Evolutionary conservation across 2,329 filamentous ascomycete genomes (phyloP).

Genomic region (Fusarium sacchari): DNA sequence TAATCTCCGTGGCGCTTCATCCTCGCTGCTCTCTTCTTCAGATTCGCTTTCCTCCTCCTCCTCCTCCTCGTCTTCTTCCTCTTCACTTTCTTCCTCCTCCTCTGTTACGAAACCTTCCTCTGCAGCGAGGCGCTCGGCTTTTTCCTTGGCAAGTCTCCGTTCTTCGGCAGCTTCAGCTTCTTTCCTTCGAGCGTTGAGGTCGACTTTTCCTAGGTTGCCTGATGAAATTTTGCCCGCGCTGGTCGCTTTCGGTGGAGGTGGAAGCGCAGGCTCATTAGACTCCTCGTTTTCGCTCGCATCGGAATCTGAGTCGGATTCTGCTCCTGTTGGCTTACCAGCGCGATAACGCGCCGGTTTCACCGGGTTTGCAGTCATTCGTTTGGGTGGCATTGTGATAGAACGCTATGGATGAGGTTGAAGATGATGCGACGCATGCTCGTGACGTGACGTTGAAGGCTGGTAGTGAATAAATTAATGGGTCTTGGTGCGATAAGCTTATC

Average conservation of each 20-base stretch:
- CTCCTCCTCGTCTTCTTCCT: constrained; percentile 48
- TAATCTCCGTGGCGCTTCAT: constrained; percentile 64
- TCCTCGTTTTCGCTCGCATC: constrained; percentile 59
- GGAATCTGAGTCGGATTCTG: constrained; percentile 64
- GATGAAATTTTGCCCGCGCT: constrained; percentile 65
- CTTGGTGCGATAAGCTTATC: constrained; percentile 33
- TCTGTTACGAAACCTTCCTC: constrained; percentile 74
- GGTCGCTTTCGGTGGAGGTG: constrained; percentile 66
- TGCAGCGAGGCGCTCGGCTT: constrained; percentile 61
- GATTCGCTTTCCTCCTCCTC: constrained; percentile 54
- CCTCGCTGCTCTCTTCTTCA: constrained; percentile 63
- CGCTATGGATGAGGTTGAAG: not conserved
- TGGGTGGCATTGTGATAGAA: constrained; percentile 67
- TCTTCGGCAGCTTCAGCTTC: constrained; percentile 59
- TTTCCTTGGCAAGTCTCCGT: constrained; percentile 58
- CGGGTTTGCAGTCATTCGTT: constrained; percentile 94
- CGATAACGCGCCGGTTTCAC: constrained; percentile 82
- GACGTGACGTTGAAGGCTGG: constrained; percentile 39
- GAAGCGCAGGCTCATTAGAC: constrained; percentile 49
- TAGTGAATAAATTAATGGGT: constrained; percentile 30
- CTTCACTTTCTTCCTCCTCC: constrained; percentile 57
- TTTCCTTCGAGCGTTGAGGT: constrained; percentile 59
- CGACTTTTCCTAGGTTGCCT: constrained; percentile 62
- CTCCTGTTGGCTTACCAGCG: constrained; percentile 78
- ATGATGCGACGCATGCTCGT: constrained; percentile 31